A percentile compares a stretch with the other conserved stretches of the same genome.
These are phyloP conservation scores for Diaporthe vexans DNA, from an alignment of 2,329 filamentous ascomycete genomes.

Conservation along the genomic window DNA sequence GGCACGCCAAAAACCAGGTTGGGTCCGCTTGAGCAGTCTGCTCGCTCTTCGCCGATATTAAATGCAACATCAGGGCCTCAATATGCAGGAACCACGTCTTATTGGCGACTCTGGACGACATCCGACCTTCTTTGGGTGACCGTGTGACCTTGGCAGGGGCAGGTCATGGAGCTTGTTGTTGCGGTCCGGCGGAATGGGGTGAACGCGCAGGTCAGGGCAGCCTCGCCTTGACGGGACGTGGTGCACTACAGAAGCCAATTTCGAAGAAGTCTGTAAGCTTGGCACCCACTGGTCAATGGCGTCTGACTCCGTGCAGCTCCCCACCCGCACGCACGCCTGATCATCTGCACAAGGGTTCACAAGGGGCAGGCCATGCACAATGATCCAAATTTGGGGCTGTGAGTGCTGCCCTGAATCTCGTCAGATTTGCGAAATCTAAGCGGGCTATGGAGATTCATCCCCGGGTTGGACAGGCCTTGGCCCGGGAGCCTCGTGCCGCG, in stretches of 20 bases:
- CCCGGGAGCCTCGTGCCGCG: constrained; percentile 2
- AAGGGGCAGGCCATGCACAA: constrained; percentile 16
- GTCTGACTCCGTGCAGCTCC: constrained; percentile 34
- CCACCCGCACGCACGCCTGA: constrained; percentile 23
- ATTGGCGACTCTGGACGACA: constrained; percentile 26
- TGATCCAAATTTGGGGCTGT: constrained; percentile 39
- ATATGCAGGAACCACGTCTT: constrained; percentile 30
- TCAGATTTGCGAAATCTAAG: constrained; percentile 34
- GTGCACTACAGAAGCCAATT: constrained; percentile 5
- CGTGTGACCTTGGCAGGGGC: constrained; percentile 30
- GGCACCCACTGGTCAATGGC: constrained; percentile 25
- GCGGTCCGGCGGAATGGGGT: constrained; percentile 21
- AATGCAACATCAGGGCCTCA: constrained; percentile 10
- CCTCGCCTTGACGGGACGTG: constrained; percentile 13
- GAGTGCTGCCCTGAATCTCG: constrained; percentile 38
- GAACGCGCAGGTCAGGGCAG: constrained; percentile 16
- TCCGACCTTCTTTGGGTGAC: constrained; percentile 15
- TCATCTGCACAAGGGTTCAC: constrained; percentile 21
- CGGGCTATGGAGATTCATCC: constrained; percentile 2
- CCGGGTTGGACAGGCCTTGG: constrained; percentile 8
- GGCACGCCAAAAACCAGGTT: background rate
- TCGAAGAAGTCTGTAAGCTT: constrained; percentile 15
- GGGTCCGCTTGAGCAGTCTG: background rate
- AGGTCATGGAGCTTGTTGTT: constrained; percentile 25
- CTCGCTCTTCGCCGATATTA: constrained; percentile 27